phyloP scores from a whole-genome alignment of 331 rosid genomes.

The Telfairia occidentalis region DNA sequence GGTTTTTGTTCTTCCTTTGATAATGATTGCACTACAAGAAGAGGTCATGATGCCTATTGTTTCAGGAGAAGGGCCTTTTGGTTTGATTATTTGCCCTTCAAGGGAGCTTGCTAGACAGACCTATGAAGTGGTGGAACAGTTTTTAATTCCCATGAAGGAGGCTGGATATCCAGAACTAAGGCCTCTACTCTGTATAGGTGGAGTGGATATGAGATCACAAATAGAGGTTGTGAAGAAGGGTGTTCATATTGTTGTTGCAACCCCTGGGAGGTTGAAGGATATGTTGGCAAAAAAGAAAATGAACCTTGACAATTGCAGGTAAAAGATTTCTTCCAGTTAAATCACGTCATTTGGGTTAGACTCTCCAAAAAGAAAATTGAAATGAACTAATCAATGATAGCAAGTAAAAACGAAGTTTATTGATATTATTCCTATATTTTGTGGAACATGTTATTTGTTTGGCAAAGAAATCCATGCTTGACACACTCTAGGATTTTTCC shows the following conservation, averaged over 20 bases:
- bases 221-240: conserved; percentile 78
- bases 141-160: conserved; percentile 61
- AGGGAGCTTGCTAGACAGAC: conserved; percentile 95
- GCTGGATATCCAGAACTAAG: conserved; percentile 83
- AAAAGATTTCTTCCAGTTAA: background rate
- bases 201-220: conserved; percentile 84
- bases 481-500: background rate
- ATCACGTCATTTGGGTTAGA: background rate
- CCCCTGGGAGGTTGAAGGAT: conserved; percentile 91
- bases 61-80: conserved; percentile 94
- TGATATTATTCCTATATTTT: background rate
- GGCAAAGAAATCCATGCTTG: background rate
- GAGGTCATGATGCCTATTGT: conserved; percentile 84
- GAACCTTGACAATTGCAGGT: conserved; percentile 76
- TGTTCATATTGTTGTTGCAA: conserved; percentile 93
- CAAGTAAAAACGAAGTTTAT: background rate
- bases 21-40: conserved; percentile 83
- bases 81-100: conserved; percentile 71
- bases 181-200: conserved; percentile 90
- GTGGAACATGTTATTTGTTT: background rate
- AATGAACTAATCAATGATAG: background rate
- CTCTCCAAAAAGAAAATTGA: background rate
- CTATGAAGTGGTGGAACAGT: conserved; percentile 72
- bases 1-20: conserved; percentile 84
- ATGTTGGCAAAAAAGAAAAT: conserved; percentile 93